A percentile compares a stretch with the other conserved stretches of the same genome.
These are phyloP conservation scores for Cnidoscolus chayamansa DNA, from an alignment of 441 rosid genomes.

Conservation along the genomic window DNA sequence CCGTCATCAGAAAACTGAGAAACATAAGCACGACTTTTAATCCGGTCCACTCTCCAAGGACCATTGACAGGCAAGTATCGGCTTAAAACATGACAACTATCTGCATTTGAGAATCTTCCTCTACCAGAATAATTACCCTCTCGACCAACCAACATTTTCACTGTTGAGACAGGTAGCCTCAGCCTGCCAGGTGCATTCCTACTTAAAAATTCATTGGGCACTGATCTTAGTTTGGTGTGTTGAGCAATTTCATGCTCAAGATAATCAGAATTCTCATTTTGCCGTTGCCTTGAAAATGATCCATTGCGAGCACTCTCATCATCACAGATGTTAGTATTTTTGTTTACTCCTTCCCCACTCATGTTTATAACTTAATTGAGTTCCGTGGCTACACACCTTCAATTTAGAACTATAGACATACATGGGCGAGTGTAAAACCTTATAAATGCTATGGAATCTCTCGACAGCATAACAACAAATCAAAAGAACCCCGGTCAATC, in stretches of 20 bases:
- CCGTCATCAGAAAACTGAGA: constrained; percentile 79
- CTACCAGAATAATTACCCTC: constrained; percentile 66
- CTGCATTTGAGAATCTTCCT: constrained; percentile 66
- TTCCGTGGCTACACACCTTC: not conserved
- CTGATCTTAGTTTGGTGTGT: constrained; percentile 49
- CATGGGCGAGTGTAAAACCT: not conserved
- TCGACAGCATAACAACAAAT: not conserved
- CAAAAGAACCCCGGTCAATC: not conserved
- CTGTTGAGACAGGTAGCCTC: constrained; percentile 53
- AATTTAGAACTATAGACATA: not conserved
- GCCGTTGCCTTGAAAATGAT: constrained; percentile 19
- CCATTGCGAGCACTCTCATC: constrained; percentile 24
- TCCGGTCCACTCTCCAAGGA: constrained; percentile 52
- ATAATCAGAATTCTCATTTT: constrained; percentile 25
- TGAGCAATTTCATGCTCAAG: constrained; percentile 56
- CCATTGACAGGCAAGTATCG: constrained; percentile 59
- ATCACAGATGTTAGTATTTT: constrained; percentile 16
- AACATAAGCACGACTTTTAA: constrained; percentile 56
- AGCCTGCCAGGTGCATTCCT: constrained; percentile 36
- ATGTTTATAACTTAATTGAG: constrained; percentile 13
- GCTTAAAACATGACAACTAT: constrained; percentile 63
- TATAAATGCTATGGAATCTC: not conserved
- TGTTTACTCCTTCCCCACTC: constrained; percentile 22
- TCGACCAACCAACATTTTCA: constrained; percentile 69
- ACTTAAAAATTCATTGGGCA: constrained; percentile 44